Percentiles rank a stretch among this genome's conserved stretches.
Conservation (phyloP, 805 yeast genomes). For the Priceomyces medius region DNA sequence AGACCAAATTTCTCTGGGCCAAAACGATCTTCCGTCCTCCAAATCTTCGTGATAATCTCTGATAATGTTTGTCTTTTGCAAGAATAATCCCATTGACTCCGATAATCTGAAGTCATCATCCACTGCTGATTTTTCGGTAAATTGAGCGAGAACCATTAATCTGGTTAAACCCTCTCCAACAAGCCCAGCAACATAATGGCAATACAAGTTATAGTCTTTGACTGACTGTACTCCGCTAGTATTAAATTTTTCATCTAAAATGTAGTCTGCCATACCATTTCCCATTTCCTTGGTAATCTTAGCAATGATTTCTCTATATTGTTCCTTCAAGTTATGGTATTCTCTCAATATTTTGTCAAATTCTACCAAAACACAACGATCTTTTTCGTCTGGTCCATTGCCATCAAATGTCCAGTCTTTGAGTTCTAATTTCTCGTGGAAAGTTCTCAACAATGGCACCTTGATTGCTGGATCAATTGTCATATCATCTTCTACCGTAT, state of each 20-base stretch:
- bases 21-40: constrained; percentile 88
- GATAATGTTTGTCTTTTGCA: constrained; percentile 94
- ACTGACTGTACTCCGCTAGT: constrained; percentile 74
- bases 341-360: constrained; percentile 70
- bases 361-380: constrained; percentile 75
- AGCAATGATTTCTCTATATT: constrained; percentile 73
- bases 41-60: constrained; percentile 93
- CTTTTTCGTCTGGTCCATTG: constrained; percentile 73
- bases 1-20: constrained; percentile 94
- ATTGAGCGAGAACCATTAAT: constrained; percentile 71
- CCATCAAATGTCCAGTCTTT: constrained; percentile 83
- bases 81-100: constrained; percentile 89
- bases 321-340: constrained; percentile 69
- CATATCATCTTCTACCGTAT: constrained; percentile 97
- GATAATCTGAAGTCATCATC: constrained; percentile 55
- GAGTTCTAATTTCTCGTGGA: constrained; percentile 59
- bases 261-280: constrained; percentile 95
- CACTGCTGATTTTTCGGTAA: constrained; percentile 53
- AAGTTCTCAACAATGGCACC: constrained; percentile 68
- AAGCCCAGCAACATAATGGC: constrained; percentile 96
- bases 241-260: constrained; percentile 73
- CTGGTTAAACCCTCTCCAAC: constrained; percentile 95
- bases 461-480: constrained; percentile 69
- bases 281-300: constrained; percentile 89
- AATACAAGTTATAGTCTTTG: constrained; percentile 83